Conservation (phyloP, 2,329 filamentous ascomycete species). For the Aaosphaeria pasadenensis region DNA sequence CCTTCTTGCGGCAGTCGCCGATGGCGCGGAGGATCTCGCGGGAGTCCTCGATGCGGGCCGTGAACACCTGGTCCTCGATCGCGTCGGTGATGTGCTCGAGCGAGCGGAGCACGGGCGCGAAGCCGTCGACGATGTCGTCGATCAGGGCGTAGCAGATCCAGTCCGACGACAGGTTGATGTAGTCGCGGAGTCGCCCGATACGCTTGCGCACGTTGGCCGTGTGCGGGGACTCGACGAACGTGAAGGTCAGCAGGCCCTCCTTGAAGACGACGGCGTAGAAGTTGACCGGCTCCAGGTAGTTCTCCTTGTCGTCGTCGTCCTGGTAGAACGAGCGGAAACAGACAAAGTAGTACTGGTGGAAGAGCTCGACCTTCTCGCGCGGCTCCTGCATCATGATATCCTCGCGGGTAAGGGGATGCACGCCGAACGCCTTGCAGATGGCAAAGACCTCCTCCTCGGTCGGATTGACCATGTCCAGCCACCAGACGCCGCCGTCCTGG, state of each 20-base stretch:
- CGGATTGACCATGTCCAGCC: slow-evolving; percentile 90
- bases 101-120: slow-evolving; percentile 82
- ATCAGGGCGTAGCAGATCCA: slow-evolving; percentile 99
- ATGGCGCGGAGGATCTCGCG: slow-evolving; percentile 83
- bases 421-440: slow-evolving; percentile 90
- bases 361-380: slow-evolving; percentile 97
- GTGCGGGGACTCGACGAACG: slow-evolving; percentile 83
- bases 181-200: slow-evolving; percentile 90
- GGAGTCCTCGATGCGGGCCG: slow-evolving; percentile 86
- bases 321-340: slow-evolving; percentile 94
- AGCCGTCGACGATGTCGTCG: slow-evolving; percentile 96
- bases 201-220: slow-evolving; percentile 85
- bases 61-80: slow-evolving; percentile 94
- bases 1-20: slow-evolving; percentile 87
- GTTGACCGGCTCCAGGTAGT: slow-evolving; percentile 91
- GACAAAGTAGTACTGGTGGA: slow-evolving; percentile 96
- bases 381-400: slow-evolving; percentile 95
- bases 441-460: slow-evolving; percentile 83
- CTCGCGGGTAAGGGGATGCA: slow-evolving; percentile 93
- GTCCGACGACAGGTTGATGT: slow-evolving; percentile 89
- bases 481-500: slow-evolving; percentile 85
- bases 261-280: slow-evolving; percentile 97
- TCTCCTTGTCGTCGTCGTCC: slow-evolving; percentile 71
- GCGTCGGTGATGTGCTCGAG: slow-evolving; percentile 86
- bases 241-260: slow-evolving; percentile 92